Evolutionary conservation across 176 grass and related monocot genomes (phyloP).

Genomic region (Bonia amplexicaulis): DNA sequence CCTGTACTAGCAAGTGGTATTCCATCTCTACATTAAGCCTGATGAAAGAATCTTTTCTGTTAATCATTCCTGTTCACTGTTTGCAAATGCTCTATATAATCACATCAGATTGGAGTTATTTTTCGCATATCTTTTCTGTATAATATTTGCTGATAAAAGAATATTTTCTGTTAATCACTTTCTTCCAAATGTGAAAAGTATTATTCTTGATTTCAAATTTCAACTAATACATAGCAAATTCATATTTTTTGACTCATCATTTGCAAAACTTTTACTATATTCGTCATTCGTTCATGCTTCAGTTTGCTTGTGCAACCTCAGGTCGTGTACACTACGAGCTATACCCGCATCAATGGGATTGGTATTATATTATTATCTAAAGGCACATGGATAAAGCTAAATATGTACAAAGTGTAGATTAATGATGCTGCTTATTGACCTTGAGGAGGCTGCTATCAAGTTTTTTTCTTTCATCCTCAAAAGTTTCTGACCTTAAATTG

Average conservation of each 20-base stretch:
- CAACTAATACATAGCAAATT: background rate
- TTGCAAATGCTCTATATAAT: background rate
- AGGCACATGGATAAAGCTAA: background rate
- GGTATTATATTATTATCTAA: background rate
- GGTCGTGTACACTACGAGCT: background rate
- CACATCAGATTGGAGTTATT: background rate
- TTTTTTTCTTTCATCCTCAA: background rate
- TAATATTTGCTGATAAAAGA: background rate
- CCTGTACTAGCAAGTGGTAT: background rate
- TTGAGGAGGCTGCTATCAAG: background rate
- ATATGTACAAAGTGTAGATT: background rate
- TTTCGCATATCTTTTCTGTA: background rate
- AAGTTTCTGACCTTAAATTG: conserved; percentile 12
- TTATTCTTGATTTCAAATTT: background rate
- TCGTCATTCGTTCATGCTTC: background rate
- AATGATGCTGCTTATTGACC: background rate
- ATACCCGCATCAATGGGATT: background rate
- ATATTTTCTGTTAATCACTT: background rate
- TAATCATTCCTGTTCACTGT: background rate
- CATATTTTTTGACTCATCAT: background rate
- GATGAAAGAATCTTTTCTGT: background rate
- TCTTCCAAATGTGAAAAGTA: background rate
- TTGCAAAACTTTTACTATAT: background rate
- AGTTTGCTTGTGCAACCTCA: background rate
- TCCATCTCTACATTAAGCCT: background rate